Evolutionary conservation across 1,284 basidiomycete genomes (phyloP).

Genomic region (Quambalaria eucalypti): DNA sequence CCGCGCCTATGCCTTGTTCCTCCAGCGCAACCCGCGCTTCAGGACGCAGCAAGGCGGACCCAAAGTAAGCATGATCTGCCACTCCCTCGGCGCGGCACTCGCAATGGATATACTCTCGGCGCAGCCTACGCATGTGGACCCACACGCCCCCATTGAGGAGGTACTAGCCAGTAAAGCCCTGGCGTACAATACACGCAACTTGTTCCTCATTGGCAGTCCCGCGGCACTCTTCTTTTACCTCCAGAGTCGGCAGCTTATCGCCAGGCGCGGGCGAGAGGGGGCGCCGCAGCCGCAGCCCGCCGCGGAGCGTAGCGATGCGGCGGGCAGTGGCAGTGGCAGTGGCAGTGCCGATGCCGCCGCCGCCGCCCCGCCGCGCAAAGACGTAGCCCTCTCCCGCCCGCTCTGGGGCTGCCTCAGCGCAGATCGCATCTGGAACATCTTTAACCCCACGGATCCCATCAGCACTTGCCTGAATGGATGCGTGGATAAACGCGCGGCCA

Average conservation of each 20-base stretch:
- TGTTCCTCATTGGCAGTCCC: slow-evolving; percentile 54
- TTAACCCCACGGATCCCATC: slow-evolving; percentile 53
- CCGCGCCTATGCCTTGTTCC: slow-evolving; percentile 53
- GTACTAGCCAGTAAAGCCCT: slow-evolving; percentile 15
- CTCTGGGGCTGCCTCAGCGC: slow-evolving; percentile 1
- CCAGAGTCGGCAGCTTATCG: slow-evolving; percentile 53
- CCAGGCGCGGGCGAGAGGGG: slow-evolving; percentile 51
- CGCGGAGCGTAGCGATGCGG: slow-evolving; percentile 50
- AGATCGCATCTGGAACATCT: slow-evolving; percentile 51
- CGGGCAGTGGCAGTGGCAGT: slow-evolving; percentile 52
- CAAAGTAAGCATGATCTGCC: slow-evolving; percentile 49
- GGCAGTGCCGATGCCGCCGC: slow-evolving; percentile 54
- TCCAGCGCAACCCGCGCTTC: slow-evolving; percentile 51
- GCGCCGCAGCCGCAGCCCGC: too few species aligned
- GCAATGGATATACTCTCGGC: slow-evolving; percentile 54
- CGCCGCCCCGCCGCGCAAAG: slow-evolving; percentile 46
- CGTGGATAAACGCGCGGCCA: slow-evolving; percentile 27
- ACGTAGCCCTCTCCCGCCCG: background rate
- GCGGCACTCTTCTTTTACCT: slow-evolving; percentile 54
- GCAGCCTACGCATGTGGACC: slow-evolving; percentile 52
- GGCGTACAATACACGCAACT: slow-evolving; percentile 49
- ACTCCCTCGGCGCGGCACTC: slow-evolving; percentile 53
- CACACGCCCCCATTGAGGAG: background rate
- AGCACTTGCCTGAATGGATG: slow-evolving; percentile 48
- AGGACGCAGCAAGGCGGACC: slow-evolving; percentile 47